A percentile compares a stretch with the other conserved stretches of the same genome.
phyloP scores from a whole-genome alignment of 352 stramenopile species.

The Phytophthora tentaculata region DNA sequence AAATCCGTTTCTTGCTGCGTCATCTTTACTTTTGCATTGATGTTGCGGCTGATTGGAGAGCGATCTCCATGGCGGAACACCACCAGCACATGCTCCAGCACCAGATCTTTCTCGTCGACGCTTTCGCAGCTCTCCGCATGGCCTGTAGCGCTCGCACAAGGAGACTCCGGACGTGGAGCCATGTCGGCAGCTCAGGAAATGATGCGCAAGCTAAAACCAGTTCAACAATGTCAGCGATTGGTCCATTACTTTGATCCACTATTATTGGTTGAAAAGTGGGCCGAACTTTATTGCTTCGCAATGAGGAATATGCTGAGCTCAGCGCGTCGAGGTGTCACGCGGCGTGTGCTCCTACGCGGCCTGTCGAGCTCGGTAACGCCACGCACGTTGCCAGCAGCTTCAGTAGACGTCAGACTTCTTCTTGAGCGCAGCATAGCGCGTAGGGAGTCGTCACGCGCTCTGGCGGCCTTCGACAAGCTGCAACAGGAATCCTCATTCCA shows the following conservation, averaged over 20 bases:
- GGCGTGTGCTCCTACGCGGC: conserved; percentile 11
- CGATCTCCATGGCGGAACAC: conserved; percentile 83
- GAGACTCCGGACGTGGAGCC: conserved; percentile 22
- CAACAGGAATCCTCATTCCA: conserved; percentile 18
- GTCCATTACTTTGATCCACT: too few species aligned
- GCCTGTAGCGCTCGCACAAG: background rate
- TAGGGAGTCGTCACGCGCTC: conserved; percentile 40
- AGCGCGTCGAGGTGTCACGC: conserved; percentile 2
- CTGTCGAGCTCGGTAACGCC: conserved; percentile 18
- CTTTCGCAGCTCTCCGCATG: background rate
- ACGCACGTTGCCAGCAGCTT: conserved; percentile 2
- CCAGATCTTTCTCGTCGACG: conserved; percentile 31
- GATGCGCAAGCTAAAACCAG: conserved; percentile 26
- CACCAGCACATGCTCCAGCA: conserved; percentile 69
- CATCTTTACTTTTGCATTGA: conserved; percentile 57
- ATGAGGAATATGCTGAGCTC: conserved; percentile 6
- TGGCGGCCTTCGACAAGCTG: conserved; percentile 60
- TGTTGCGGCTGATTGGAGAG: conserved; percentile 69
- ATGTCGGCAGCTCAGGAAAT: conserved; percentile 14
- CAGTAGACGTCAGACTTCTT: conserved; percentile 15
- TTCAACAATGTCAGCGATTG: conserved; percentile 11
- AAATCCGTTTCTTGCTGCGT: conserved; percentile 54
- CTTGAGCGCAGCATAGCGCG: conserved; percentile 46
- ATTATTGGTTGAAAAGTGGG: too few species aligned
- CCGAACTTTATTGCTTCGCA: background rate